Conservation (phyloP, 1,284 basidiomycete genomes). For the Fomitopsis schrenkii region DNA sequence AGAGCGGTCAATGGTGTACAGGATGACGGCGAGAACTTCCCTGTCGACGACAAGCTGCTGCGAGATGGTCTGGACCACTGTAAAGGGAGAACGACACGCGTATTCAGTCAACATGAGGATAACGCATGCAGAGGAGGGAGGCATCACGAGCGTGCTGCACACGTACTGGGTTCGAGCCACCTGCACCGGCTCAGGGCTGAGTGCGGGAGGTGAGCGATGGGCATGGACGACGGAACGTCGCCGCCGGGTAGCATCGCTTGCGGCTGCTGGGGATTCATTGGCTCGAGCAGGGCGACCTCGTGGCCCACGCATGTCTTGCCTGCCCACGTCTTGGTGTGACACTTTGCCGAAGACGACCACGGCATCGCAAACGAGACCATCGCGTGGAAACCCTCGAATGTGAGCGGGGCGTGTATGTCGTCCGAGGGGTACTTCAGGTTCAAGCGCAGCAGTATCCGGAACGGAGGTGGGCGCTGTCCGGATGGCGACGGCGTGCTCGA, state of each 20-base stretch:
- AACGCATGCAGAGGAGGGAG: slow-evolving; percentile 14
- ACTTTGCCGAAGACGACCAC: slow-evolving; percentile 50
- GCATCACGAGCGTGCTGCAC: background rate
- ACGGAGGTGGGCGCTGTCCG: slow-evolving; percentile 27
- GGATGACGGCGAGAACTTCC: slow-evolving; percentile 53
- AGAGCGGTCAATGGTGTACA: slow-evolving; percentile 63
- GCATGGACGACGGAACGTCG: slow-evolving; percentile 18
- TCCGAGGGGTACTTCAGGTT: slow-evolving; percentile 41
- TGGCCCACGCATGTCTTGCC: slow-evolving; percentile 44
- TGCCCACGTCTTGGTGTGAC: slow-evolving; percentile 55
- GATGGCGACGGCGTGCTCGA: slow-evolving; percentile 19
- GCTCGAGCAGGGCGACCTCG: slow-evolving; percentile 48
- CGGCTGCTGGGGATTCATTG: slow-evolving; percentile 24
- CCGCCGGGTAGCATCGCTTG: slow-evolving; percentile 14
- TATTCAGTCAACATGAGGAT: slow-evolving; percentile 14
- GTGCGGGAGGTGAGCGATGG: slow-evolving; percentile 55
- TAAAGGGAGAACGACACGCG: slow-evolving; percentile 9
- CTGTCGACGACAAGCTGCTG: slow-evolving; percentile 68
- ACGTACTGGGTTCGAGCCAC: slow-evolving; percentile 48
- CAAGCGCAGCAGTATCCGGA: slow-evolving; percentile 42
- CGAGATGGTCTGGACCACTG: slow-evolving; percentile 49
- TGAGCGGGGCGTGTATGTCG: slow-evolving; percentile 42
- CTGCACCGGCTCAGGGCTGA: slow-evolving; percentile 57
- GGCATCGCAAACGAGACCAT: slow-evolving; percentile 49
- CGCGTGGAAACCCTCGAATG: slow-evolving; percentile 58